Percentiles rank a stretch among this genome's conserved stretches.
phyloP scores from a whole-genome alignment of 345 rosid genomes.

The Stellera chamaejasme region DNA sequence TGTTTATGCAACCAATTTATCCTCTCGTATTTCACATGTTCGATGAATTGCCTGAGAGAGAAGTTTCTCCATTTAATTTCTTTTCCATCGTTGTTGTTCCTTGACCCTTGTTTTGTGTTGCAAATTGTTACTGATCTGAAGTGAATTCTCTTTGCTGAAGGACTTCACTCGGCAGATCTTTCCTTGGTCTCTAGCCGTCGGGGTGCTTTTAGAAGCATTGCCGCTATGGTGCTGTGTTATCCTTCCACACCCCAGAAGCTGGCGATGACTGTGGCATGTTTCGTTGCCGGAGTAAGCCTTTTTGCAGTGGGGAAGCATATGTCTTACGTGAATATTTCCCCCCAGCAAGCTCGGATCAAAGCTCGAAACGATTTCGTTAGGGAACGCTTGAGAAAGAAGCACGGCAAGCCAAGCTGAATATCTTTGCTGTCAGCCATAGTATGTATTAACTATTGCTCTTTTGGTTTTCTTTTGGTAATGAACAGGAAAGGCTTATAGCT shows the following conservation, averaged over 20 bases:
- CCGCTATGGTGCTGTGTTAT: slow-evolving; percentile 43
- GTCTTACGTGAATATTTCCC: slow-evolving; percentile 45
- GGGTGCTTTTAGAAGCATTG: too few species aligned
- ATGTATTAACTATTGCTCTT: background rate
- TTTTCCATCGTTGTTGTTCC: background rate
- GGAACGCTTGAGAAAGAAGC: slow-evolving; percentile 47
- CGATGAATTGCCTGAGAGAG: slow-evolving; percentile 9
- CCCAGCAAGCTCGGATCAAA: slow-evolving; percentile 74
- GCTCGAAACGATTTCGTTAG: slow-evolving; percentile 72
- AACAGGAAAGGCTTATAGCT: too few species aligned
- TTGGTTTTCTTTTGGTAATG: too few species aligned
- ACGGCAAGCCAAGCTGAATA: slow-evolving; percentile 25
- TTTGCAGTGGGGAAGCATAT: slow-evolving; percentile 40
- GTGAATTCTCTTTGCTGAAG: background rate
- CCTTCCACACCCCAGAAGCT: slow-evolving; percentile 60
- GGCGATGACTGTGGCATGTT: slow-evolving; percentile 55
- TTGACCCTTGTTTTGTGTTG: too few species aligned
- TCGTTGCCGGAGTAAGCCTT: slow-evolving; percentile 44
- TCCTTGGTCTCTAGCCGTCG: too few species aligned
- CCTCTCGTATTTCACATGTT: background rate
- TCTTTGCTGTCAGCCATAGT: background rate
- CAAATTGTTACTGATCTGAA: background rate
- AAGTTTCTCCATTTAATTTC: background rate
- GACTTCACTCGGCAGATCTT: too few species aligned
- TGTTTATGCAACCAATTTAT: too few species aligned